phyloP scores from a whole-genome alignment of 805 yeast species.

The Metahyphopichia silvanorum region DNA sequence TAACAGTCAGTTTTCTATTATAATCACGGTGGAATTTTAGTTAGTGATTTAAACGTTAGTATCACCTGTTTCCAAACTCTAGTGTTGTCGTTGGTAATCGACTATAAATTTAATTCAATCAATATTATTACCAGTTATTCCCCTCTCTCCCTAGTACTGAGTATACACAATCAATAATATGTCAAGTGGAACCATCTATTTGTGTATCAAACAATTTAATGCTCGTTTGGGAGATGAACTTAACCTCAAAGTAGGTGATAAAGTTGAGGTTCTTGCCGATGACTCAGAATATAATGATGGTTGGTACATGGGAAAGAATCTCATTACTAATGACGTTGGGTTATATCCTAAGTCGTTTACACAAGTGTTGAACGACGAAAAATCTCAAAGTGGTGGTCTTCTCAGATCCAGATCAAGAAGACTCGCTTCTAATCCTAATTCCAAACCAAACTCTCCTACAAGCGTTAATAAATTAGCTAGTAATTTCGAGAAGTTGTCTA shows the following conservation, averaged over 20 bases:
- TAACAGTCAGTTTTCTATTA: too few species aligned
- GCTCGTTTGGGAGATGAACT: conserved; percentile 91
- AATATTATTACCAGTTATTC: too few species aligned
- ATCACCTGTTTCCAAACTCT: conserved; percentile 1
- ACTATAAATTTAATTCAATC: too few species aligned
- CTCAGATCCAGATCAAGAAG: conserved; percentile 54
- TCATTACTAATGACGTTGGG: conserved; percentile 73
- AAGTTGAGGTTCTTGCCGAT: conserved; percentile 83
- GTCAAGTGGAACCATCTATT: conserved; percentile 33
- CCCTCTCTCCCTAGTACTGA: too few species aligned
- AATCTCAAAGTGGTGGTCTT: conserved; percentile 10
- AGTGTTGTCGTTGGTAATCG: too few species aligned
- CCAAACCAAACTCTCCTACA: conserved; percentile 3
- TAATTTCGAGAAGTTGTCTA: conserved; percentile 4
- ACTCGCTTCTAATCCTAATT: conserved; percentile 15
- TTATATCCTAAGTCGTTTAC: conserved; percentile 90
- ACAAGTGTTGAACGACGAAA: conserved; percentile 34
- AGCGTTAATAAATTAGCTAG: conserved; percentile 8
- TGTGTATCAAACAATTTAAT: conserved; percentile 80
- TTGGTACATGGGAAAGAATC: conserved; percentile 90
- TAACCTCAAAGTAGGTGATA: conserved; percentile 76
- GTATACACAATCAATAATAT: too few species aligned
- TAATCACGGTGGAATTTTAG: too few species aligned
- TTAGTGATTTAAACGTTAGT: too few species aligned
- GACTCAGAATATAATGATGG: conserved; percentile 94